Percentiles rank a stretch among this genome's conserved stretches.
Conservation (phyloP, 148 eudicot species). For the Gaultheria prostrata region DNA sequence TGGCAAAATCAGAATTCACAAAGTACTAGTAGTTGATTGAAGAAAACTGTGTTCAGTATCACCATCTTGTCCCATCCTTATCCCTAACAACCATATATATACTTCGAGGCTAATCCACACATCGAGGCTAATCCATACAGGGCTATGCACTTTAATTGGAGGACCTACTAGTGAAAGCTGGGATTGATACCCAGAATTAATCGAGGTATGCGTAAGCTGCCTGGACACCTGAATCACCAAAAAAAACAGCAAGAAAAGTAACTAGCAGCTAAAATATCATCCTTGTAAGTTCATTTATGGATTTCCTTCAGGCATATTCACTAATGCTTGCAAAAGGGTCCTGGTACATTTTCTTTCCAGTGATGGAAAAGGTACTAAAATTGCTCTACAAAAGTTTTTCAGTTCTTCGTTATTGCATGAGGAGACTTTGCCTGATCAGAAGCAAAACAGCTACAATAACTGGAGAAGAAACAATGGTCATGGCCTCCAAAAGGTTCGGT, state of each 20-base stretch:
- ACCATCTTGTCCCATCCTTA: not conserved
- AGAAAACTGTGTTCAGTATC: not conserved
- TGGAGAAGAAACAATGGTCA: conserved; percentile 45
- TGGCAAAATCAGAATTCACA: not conserved
- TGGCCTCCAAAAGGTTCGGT: conserved; percentile 48
- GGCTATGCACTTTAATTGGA: too few species aligned
- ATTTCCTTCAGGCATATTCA: not conserved
- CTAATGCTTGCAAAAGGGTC: not conserved
- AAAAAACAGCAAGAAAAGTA: not conserved
- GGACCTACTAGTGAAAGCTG: too few species aligned
- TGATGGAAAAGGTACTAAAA: not conserved
- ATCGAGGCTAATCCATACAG: too few species aligned
- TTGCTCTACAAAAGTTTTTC: not conserved
- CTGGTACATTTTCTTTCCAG: not conserved
- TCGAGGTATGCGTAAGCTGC: too few species aligned
- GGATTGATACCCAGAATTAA: too few species aligned
- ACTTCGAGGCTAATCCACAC: too few species aligned
- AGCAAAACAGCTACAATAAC: conserved; percentile 38
- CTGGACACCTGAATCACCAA: not conserved
- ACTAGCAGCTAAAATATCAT: not conserved
- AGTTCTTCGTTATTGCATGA: conserved; percentile 11
- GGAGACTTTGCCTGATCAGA: conserved; percentile 30
- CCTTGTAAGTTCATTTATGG: not conserved
- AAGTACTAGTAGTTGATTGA: not conserved
- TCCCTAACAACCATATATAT: too few species aligned